Evolutionary conservation across 176 grass and related monocot genomes (phyloP), one percentile per base, ranked within the genome.

Genomic region (Aegilops bicornis): DNA sequence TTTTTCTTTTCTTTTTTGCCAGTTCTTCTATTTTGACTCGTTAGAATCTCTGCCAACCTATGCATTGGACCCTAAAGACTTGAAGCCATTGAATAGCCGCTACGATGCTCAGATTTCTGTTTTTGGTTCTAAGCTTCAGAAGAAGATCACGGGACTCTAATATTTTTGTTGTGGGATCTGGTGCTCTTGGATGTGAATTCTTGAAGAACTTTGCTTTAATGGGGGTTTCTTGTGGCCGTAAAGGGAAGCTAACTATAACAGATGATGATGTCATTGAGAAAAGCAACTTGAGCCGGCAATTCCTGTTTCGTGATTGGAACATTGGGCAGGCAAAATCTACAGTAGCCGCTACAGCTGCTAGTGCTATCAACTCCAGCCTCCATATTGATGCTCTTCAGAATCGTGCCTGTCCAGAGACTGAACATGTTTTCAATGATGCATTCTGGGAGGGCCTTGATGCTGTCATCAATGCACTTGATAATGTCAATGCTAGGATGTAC

Each of bases 21-120:
- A 93, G 94, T 96, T 93, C 87, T 91, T 96, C 77, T 93, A 96
- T 86, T 93, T 93, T 45, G 91, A 96, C 89, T 96, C 94, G 5
- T 32, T 91, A 1, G 94, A 96, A 75, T 93, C 91, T 81, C 89
- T 96, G 47, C 94, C 91, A 69, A 77, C 86, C 69, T 82, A 96
- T 74, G 78, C 79, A 54, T 76, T 96, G 84, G 85, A 96, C 62
- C 32, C 73, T 80, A 77, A 85, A 87, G 94, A 96, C 64, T 81
- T 96, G 77, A 96, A 93, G 81, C 82, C 89, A 87, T 60, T 81
- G 54, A 93, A 91, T 71, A 87, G 91, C 78, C 84, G 89, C 43
- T 91, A 96, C 65, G 91, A 96, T 93, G 91, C 94, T 63, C 91
- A 96, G 81, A 91, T 96, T 64, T 95, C 94, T 85, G 91, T 95